Conservation (phyloP, 768 basidiomycete genomes). For the Macrolepiota fuliginosa region DNA sequence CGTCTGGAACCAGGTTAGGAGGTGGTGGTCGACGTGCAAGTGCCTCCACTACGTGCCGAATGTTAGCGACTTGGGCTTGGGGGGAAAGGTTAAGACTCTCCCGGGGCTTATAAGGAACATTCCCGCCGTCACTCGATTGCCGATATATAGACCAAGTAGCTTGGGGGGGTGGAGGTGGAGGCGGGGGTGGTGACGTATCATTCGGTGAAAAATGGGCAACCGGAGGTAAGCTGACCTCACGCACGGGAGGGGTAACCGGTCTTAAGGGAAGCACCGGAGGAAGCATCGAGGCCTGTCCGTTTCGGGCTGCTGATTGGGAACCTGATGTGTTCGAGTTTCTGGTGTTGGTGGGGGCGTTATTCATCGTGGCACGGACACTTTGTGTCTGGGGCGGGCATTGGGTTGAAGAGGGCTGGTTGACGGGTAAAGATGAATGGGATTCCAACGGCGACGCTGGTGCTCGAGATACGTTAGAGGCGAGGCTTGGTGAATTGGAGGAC, state of each 20-base stretch:
- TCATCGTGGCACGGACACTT: neutral
- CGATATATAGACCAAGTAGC: conserved; percentile 1
- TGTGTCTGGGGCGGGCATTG: neutral
- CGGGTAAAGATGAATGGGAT: neutral
- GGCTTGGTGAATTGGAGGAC: neutral
- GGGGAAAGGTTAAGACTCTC: neutral
- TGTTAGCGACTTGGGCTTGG: conserved; percentile 11
- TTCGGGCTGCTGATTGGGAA: neutral
- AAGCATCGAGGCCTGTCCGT: neutral
- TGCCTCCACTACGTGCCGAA: conserved; percentile 4
- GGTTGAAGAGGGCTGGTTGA: neutral
- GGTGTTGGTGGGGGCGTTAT: neutral
- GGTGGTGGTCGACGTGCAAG: conserved; percentile 3
- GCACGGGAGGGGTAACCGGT: neutral
- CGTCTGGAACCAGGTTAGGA: neutral
- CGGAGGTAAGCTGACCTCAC: conserved; percentile 4
- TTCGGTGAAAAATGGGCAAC: conserved; percentile 7
- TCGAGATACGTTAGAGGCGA: neutral
- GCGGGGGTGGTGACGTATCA: neutral
- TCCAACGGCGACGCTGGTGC: neutral
- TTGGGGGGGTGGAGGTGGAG: neutral
- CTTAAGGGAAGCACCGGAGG: neutral
- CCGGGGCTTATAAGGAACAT: conserved; percentile 1
- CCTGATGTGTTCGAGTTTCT: neutral
- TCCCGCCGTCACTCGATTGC: conserved; percentile 5